Conservation (phyloP, 2,329 filamentous ascomycete species). For the Trichocomaceae sp. region DNA sequence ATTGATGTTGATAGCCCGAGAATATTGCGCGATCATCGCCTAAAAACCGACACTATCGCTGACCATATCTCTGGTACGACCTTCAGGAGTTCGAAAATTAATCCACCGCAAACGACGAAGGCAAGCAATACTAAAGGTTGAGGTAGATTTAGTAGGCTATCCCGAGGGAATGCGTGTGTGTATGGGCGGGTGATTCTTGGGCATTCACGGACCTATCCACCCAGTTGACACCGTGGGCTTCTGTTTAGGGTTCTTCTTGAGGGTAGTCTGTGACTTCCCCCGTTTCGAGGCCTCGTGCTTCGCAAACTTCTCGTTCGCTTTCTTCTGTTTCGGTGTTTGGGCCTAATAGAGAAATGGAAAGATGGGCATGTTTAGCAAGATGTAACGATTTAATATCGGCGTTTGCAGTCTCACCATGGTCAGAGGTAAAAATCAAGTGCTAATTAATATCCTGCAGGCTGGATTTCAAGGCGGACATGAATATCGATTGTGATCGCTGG, state of each 20-base stretch:
- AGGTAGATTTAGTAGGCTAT: conserved; percentile 13
- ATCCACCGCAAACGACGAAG: conserved; percentile 58
- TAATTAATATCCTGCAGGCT: background rate
- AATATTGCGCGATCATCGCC: background rate
- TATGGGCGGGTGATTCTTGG: background rate
- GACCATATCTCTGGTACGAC: conserved; percentile 38
- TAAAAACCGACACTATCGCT: conserved; percentile 23
- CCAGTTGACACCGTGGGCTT: conserved; percentile 50
- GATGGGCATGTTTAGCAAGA: background rate
- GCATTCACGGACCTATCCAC: conserved; percentile 54
- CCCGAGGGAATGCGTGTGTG: background rate
- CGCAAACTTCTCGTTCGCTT: conserved; percentile 57
- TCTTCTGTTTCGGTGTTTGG: conserved; percentile 60
- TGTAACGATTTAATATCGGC: background rate
- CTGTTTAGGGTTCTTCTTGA: conserved; percentile 42
- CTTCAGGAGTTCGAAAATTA: conserved; percentile 52
- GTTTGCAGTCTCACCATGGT: background rate
- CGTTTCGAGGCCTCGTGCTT: conserved; percentile 54
- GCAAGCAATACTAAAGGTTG: conserved; percentile 48
- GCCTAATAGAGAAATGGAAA: conserved; percentile 35
- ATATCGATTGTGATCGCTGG: background rate
- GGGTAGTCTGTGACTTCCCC: conserved; percentile 45
- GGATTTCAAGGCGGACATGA: background rate
- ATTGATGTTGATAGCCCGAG: background rate
- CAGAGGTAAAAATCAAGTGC: background rate